phyloP scores from a whole-genome alignment of 1,139 yeast species.

The Saccharomyces hybrid region DNA sequence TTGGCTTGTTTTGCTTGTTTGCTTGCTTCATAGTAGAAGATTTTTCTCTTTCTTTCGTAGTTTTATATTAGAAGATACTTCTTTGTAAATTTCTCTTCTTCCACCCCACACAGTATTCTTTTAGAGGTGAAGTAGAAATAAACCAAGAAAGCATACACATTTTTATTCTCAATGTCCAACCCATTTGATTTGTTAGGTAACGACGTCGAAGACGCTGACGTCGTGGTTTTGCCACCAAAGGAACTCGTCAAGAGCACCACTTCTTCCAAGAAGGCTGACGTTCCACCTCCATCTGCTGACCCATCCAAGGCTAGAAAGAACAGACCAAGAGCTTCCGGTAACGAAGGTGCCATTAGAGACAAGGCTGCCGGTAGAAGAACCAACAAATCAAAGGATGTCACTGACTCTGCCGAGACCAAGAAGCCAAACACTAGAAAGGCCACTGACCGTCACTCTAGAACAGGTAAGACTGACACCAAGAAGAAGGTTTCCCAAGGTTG shows the following conservation, averaged over 20 bases:
- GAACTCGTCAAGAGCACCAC: conserved; percentile 78
- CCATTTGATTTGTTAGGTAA: conserved; percentile 53
- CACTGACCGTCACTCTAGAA: conserved; percentile 74
- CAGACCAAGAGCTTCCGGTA: conserved; percentile 63
- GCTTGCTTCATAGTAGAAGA: background rate
- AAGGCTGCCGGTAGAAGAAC: conserved; percentile 52
- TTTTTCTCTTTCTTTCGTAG: background rate
- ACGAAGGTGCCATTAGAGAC: conserved; percentile 82
- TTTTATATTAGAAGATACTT: background rate
- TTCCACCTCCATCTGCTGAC: conserved; percentile 75
- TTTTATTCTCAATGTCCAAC: conserved; percentile 30
- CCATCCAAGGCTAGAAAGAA: conserved; percentile 73
- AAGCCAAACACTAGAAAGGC: conserved; percentile 55
- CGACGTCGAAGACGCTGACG: conserved; percentile 73
- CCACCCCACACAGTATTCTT: background rate
- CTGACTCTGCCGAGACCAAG: conserved; percentile 46
- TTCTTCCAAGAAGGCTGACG: conserved; percentile 83
- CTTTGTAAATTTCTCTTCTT: background rate
- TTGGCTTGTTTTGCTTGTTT: background rate
- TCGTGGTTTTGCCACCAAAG: conserved; percentile 44
- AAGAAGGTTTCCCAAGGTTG: conserved; percentile 85
- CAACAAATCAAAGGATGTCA: conserved; percentile 56
- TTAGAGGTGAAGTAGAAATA: background rate
- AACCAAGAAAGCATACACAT: background rate
- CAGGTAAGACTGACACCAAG: conserved; percentile 74